Evolutionary conservation across 2,329 filamentous ascomycete genomes (phyloP).

Genomic region (Pseudogymnoascus sp.): DNA sequence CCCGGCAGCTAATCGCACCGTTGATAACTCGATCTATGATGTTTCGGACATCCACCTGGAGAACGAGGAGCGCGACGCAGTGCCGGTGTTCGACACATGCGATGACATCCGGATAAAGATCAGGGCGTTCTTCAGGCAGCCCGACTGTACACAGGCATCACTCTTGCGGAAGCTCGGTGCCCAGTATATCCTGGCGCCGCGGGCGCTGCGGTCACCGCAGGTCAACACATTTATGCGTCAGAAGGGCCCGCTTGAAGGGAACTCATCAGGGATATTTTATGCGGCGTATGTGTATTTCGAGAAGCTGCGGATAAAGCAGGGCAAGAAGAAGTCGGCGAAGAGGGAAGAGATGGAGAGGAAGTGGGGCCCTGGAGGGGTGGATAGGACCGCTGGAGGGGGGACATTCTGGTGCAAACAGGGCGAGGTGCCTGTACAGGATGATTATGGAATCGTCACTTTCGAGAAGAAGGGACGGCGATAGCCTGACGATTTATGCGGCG

Average conservation of each 20-base stretch:
- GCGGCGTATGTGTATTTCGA: constrained; percentile 52
- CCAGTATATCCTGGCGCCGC: constrained; percentile 30
- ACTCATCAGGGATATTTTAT: constrained; percentile 44
- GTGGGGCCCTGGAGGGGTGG: neutral
- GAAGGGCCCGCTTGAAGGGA: constrained; percentile 42
- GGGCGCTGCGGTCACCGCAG: constrained; percentile 37
- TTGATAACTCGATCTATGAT: constrained; percentile 28
- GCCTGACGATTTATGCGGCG: neutral
- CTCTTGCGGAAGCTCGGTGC: constrained; percentile 44
- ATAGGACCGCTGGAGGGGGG: neutral
- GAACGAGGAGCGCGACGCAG: constrained; percentile 39
- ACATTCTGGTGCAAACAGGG: neutral
- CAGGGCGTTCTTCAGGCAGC: constrained; percentile 39
- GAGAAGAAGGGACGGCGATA: neutral
- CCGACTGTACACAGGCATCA: constrained; percentile 42
- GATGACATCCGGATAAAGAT: constrained; percentile 53
- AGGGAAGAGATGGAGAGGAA: constrained; percentile 44
- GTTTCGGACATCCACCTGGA: constrained; percentile 37
- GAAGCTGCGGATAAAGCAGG: constrained; percentile 45
- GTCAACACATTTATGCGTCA: constrained; percentile 44
- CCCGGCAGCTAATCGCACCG: neutral
- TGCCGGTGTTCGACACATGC: constrained; percentile 50
- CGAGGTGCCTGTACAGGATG: neutral
- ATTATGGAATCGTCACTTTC: neutral
- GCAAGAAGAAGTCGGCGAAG: constrained; percentile 45